Base-by-base conservation (phyloP, 805 yeast genomes). In the Ogataea glucozyma region DNA sequence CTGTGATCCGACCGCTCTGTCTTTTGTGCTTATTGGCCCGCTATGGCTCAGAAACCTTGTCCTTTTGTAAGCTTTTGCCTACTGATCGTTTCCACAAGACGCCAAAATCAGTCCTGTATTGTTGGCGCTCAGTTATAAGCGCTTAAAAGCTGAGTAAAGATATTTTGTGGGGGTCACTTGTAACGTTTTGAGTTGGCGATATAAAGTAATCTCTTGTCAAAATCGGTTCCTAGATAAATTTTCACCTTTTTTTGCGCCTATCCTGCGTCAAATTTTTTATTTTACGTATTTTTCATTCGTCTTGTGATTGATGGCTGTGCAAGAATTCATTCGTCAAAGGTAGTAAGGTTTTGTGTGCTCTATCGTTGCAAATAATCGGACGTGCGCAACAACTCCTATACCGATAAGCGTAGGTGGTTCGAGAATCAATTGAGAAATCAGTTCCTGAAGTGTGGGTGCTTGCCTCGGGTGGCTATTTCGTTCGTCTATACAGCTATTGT, bases 231-330 rank as follows among this genome's bases (percentile, higher is more conserved):
- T 24, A 11, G 10, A 4, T 24, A 7, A 7, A 4, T 24, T 24
- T 24, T 24, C n/a, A 11, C n/a, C n/a, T 24, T 24, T 24, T 27
- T 27, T 27, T 27, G 31, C 31, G 31, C 31, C 31, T n/a, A n/a
- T n/a, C n/a, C n/a, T 13, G 31, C 27, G 27, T 27, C 6, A 27
- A 13, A 9, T 26, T 26, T 26, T 26, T 26, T 26, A 9, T 26
- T 26, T 26, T n/a, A 26, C 6, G 8, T 26, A 6, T 12, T 26
- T 26, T n/a, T 12, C 6, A 26, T 26, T 26, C 29, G 29, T 26
- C 29, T n/a, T 26, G 6, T 26, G 13, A 8, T 26, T n/a, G 11
- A 9, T 6, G 29, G 29, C 29, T 26, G 29, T 26, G 29, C 29
- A 26, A 26, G 26, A 22, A 22, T 22, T 22, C 7, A 11, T 22